Conservation (phyloP, 2,329 filamentous ascomycete species). For the Fusarium succisae region DNA sequence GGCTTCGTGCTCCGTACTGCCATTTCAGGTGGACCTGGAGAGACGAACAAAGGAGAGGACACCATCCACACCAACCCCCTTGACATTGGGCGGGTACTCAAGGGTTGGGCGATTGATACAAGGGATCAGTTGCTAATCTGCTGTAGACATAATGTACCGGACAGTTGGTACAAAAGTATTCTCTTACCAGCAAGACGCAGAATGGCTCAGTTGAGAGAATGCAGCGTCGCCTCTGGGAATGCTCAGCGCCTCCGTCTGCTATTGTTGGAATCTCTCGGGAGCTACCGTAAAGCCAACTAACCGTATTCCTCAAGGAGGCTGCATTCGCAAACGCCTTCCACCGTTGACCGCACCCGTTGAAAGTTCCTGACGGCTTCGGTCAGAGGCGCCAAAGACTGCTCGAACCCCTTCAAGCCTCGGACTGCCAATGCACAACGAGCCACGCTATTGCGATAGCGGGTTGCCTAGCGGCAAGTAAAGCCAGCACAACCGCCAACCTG, state of each 20-base stretch:
- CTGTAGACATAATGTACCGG: slow-evolving; percentile 15
- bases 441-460: slow-evolving; percentile 19
- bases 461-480: slow-evolving; percentile 10
- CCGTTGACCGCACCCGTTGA: slow-evolving; percentile 19
- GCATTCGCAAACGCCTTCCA: slow-evolving; percentile 13
- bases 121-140: neutral
- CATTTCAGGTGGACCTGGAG: slow-evolving; percentile 22
- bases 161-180: slow-evolving; percentile 9
- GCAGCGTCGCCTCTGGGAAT: slow-evolving; percentile 17
- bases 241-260: slow-evolving; percentile 12
- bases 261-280: slow-evolving; percentile 6
- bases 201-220: slow-evolving; percentile 23
- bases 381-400: slow-evolving; percentile 26
- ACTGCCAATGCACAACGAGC: slow-evolving; percentile 14
- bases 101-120: slow-evolving; percentile 19
- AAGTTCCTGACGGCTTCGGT: slow-evolving; percentile 19
- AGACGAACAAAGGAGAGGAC: slow-evolving; percentile 28
- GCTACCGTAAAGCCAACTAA: slow-evolving; percentile 1
- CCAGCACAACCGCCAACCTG: slow-evolving; percentile 26
- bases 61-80: slow-evolving; percentile 24
- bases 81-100: slow-evolving; percentile 26
- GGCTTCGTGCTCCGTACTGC: slow-evolving; percentile 24
- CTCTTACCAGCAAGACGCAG: slow-evolving; percentile 22
- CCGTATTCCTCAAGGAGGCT: slow-evolving; percentile 14
- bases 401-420: slow-evolving; percentile 9